Evolutionary conservation across 441 rosid genomes (phyloP).

Genomic region (Syzygium malaccense): DNA sequence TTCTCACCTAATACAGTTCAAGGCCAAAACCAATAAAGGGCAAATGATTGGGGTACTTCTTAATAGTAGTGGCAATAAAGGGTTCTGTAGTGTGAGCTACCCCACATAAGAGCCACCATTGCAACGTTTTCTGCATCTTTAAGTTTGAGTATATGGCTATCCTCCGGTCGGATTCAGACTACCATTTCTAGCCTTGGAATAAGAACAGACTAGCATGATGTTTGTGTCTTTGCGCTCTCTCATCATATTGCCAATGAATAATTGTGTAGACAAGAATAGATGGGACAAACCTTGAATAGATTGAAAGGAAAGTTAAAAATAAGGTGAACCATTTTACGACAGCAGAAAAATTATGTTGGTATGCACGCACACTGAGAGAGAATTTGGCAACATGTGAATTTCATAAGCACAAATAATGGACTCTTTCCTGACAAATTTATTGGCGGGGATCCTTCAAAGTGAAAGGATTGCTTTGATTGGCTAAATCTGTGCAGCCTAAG

Average conservation of each 20-base stretch:
- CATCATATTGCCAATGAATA: neutral
- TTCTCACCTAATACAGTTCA: neutral
- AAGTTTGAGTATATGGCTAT: neutral
- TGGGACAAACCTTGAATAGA: neutral
- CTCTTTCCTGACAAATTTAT: neutral
- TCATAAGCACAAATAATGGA: neutral
- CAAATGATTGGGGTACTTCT: neutral
- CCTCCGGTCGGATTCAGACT: neutral
- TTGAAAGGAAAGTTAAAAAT: neutral
- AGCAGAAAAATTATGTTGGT: neutral
- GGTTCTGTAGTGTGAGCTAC: neutral
- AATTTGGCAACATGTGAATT: neutral
- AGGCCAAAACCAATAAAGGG: neutral
- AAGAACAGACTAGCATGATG: neutral
- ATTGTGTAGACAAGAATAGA: neutral
- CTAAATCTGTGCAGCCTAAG: neutral
- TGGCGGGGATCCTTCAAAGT: neutral
- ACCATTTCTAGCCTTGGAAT: neutral
- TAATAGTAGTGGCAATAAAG: neutral
- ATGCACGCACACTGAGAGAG: neutral
- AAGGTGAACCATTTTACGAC: neutral
- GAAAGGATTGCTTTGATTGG: neutral
- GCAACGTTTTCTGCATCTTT: neutral
- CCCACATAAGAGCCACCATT: neutral
- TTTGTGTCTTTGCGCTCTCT: neutral